phyloP scores from a whole-genome alignment of 176 grass and related monocot species.

The Elymus sibiricus region DNA sequence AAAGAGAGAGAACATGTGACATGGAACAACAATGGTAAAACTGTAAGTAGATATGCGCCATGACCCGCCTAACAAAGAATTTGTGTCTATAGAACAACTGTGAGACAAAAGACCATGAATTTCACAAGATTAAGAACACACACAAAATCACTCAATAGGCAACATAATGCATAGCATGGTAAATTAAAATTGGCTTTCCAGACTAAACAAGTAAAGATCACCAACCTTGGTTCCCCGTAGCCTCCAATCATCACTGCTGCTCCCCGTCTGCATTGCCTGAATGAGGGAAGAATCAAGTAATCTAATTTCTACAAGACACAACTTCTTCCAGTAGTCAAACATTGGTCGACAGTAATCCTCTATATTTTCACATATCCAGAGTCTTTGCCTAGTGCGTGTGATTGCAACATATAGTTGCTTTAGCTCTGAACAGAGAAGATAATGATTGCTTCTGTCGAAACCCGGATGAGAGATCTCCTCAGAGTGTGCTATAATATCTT shows the following conservation, averaged over 20 bases:
- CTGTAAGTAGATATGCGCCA: not conserved
- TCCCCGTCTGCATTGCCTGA: slow-evolving; percentile 60
- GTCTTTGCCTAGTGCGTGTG: slow-evolving; percentile 72
- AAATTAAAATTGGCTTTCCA: not conserved
- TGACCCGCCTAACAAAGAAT: not conserved
- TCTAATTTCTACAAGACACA: slow-evolving; percentile 77
- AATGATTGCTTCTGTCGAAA: slow-evolving; percentile 55
- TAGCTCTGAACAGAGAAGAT: slow-evolving; percentile 84
- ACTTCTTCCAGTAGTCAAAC: slow-evolving; percentile 87
- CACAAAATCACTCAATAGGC: not conserved
- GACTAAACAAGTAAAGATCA: slow-evolving; percentile 1
- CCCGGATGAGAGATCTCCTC: slow-evolving; percentile 36
- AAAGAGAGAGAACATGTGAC: slow-evolving; percentile 14
- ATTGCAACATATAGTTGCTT: slow-evolving; percentile 96
- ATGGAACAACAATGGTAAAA: not conserved
- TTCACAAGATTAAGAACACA: not conserved
- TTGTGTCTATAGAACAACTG: not conserved
- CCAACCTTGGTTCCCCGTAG: slow-evolving; percentile 65
- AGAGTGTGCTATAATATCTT: slow-evolving; percentile 34
- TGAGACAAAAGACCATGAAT: not conserved
- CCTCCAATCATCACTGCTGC: slow-evolving; percentile 74
- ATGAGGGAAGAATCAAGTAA: slow-evolving; percentile 58
- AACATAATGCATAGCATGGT: not conserved
- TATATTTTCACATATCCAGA: slow-evolving; percentile 84
- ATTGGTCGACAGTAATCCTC: slow-evolving; percentile 61